phyloP scores from a whole-genome alignment of 495 filamentous ascomycete genomes.

The Astrothelium macrocarpum region DNA sequence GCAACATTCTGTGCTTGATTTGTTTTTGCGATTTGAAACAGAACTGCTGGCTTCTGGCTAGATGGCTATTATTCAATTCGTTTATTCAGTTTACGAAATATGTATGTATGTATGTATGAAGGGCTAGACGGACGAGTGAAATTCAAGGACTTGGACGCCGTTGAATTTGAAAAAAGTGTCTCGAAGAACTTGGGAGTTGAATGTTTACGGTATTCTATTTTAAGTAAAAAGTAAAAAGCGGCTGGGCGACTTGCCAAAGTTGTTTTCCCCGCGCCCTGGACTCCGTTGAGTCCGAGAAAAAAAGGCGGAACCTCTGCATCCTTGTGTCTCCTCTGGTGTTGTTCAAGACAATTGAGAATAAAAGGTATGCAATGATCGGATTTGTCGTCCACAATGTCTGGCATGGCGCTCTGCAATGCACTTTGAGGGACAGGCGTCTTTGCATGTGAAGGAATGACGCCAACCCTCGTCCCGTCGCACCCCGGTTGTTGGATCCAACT shows the following conservation, averaged over 20 bases:
- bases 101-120: too few relatives aligned
- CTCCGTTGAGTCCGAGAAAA: constrained; percentile 54
- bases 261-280: constrained; percentile 88
- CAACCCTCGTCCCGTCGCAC: not conserved
- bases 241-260: constrained; percentile 53
- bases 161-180: too few relatives aligned
- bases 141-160: too few relatives aligned
- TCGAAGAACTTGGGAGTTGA: too few relatives aligned
- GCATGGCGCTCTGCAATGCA: not conserved
- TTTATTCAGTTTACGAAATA: too few relatives aligned
- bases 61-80: too few relatives aligned
- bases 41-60: too few relatives aligned
- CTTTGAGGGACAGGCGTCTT: not conserved
- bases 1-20: too few relatives aligned
- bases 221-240: too few relatives aligned
- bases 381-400: constrained; percentile 69
- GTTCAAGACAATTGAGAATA: constrained; percentile 55
- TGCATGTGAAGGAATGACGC: constrained; percentile 2
- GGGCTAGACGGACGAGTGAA: too few relatives aligned
- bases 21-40: too few relatives aligned
- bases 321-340: constrained; percentile 38
- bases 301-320: constrained; percentile 38
- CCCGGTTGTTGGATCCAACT: not conserved
- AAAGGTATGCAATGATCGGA: constrained; percentile 81
- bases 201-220: too few relatives aligned